Conservation (phyloP, 306 rosid genomes). For the Cucurbita ficifolia region DNA sequence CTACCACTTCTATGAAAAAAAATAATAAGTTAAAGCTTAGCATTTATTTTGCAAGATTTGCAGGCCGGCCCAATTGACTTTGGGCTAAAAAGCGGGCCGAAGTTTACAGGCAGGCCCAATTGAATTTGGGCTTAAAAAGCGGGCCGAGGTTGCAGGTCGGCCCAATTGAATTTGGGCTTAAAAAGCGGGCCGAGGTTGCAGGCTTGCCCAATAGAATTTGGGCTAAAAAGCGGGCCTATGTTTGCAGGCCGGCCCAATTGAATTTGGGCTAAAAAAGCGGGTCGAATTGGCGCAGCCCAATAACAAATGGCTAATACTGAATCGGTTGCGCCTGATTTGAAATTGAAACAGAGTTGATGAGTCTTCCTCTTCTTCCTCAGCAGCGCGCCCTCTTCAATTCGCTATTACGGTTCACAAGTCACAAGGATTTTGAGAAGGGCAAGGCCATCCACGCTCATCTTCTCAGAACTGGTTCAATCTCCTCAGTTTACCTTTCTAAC, state of each 20-base stretch:
- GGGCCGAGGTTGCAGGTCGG: not conserved
- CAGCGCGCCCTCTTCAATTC: constrained; percentile 13
- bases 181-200: too few relatives aligned
- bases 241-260: not conserved
- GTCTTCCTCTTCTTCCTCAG: constrained; percentile 10
- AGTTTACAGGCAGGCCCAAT: not conserved
- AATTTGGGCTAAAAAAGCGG: not conserved
- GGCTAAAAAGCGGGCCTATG: too few relatives aligned
- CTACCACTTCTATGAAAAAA: too few relatives aligned
- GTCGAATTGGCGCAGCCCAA: not conserved
- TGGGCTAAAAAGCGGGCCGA: not conserved
- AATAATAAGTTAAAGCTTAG: too few relatives aligned
- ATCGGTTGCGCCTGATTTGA: not conserved
- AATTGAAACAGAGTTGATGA: constrained; percentile 14
- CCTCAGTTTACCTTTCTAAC: constrained; percentile 33
- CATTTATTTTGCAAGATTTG: not conserved
- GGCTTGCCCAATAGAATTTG: not conserved
- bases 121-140: not conserved
- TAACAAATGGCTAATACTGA: not conserved
- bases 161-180: too few relatives aligned
- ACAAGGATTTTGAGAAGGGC: constrained; percentile 26
- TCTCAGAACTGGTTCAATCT: constrained; percentile 2
- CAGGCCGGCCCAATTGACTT: not conserved
- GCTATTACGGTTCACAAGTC: constrained; percentile 22
- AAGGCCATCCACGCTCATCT: constrained; percentile 41